Base-by-base conservation (phyloP, 2,329 filamentous ascomycete genomes). In the Aspergillus sp. region DNA sequence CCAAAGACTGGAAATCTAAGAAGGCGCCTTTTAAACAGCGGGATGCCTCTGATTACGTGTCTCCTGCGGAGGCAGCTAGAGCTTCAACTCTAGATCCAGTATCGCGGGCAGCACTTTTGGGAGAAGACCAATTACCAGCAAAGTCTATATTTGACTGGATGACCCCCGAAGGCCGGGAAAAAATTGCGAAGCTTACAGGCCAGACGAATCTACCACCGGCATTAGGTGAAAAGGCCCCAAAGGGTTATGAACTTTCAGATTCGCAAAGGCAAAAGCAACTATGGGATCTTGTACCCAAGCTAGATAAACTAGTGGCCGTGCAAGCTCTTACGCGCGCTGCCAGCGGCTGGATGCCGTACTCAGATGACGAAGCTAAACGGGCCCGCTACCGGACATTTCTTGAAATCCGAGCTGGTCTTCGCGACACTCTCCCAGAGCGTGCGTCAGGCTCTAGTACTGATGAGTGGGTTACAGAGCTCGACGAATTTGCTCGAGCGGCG, bases 81-180 rank as follows among this genome's bases (percentile, higher is more conserved):
- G 80, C 85, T 2, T 95, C 91, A 0, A 85, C 81, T 1, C 81
- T 96, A 8, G 86, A 96, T 70, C 87, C 91, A 0, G 88, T 85
- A 68, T 81, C 88, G 42, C 86, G 95, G 60, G 93, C 92, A 12
- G 86, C 86, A 4, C 80, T 96, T 1, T 81, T 98, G 1, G 93
- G 93, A 36, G 93, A 97, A 76, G 81, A 85, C 39, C 83, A 85
- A 36, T 79, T 98, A 0, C 93, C 93, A 0, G 91, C 91, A 0
- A 97, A 98, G 76, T 98, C 95, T 0, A 87, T 99, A 3, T 99
- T 98, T 72, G 93, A 98, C 74, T 99, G 90, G 73, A 83, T 99
- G 63, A 90, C 90, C 0, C 81, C 90, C 0, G 83, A 89, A 34
- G 86, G 90, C 3, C 86, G 95, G 60, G 88, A 93, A 51, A 85